A percentile compares a stretch with the other conserved stretches of the same genome.
Evolutionary conservation across 306 rosid species (phyloP).

Genomic region (Oemleria cerasiformis): DNA sequence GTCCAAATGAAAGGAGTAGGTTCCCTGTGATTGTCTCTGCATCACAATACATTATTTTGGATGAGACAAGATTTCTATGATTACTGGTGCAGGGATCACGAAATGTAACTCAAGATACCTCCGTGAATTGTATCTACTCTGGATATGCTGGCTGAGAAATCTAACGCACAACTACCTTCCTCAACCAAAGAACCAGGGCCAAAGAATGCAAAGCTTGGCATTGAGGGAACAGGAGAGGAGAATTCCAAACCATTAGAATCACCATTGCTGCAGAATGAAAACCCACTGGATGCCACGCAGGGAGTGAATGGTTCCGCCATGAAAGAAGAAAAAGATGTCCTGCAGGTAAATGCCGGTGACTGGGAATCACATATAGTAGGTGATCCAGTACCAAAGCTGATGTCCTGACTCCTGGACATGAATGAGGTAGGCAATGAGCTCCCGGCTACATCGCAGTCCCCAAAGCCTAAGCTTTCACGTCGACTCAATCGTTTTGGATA

Average conservation of each 20-base stretch:
- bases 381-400: slow-evolving; percentile 69
- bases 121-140: slow-evolving; percentile 38
- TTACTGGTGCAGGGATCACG: not conserved
- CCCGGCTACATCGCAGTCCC: slow-evolving; percentile 41
- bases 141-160: slow-evolving; percentile 39
- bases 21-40: slow-evolving; percentile 53
- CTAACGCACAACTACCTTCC: slow-evolving; percentile 46
- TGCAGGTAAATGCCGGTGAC: slow-evolving; percentile 69
- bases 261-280: slow-evolving; percentile 50
- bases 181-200: slow-evolving; percentile 47
- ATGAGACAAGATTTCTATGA: slow-evolving; percentile 11
- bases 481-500: slow-evolving; percentile 35
- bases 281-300: slow-evolving; percentile 48
- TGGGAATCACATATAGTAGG: slow-evolving; percentile 48
- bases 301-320: slow-evolving; percentile 55
- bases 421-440: slow-evolving; percentile 58
- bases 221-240: slow-evolving; percentile 52
- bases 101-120: slow-evolving; percentile 40
- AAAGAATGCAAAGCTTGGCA: slow-evolving; percentile 84
- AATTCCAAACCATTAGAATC: slow-evolving; percentile 43
- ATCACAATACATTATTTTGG: slow-evolving; percentile 13
- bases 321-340: slow-evolving; percentile 74
- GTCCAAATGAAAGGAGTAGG: slow-evolving; percentile 41
- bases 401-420: slow-evolving; percentile 73
- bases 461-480: slow-evolving; percentile 27